Base-by-base conservation (phyloP, 805 yeast genomes). In the Candida michaelii region DNA sequence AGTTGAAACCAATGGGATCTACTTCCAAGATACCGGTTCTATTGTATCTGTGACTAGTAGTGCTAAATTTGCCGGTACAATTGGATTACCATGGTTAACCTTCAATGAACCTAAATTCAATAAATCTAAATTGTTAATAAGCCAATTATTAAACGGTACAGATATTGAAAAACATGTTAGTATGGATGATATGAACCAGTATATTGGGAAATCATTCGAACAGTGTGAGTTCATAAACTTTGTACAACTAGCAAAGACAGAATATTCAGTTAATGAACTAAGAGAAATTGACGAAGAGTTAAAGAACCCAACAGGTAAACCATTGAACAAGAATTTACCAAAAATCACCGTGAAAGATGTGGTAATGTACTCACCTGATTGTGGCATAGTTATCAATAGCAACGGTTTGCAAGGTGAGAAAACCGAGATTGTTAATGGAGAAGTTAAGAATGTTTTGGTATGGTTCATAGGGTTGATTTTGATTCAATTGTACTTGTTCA, bases 361-460 rank as follows among this genome's bases (percentile, higher is more conserved):
- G 5, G 48, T 88, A 11, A 45, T 88, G 14, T 89, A 86, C 55
- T 88, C 96, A 0, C 97, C 97, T 0, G 96, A 90, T 57, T 90
- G 98, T 68, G 95, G 90, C 0, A 55, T 83, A 2, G 57, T 76
- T 2, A 46, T 87, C 4, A 42, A 48, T 6, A 46, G 45, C 5
- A 39, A 42, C 3, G 44, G 43, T 3, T 50, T 68, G 25, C 43
- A 63, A 5, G 97, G 97, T 1, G 63, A 74, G n/a, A 77, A 81
- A 46, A 61, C 66, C 39, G 90, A 83, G 54, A 70, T 76, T 15
- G 63, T 58, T 27, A 55, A 58, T 31, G 40, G 49, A 4, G 54
- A 39, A 59, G 76, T 29, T 58, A 80, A 60, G 58, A 39, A 44
- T 9, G 71, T 47, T 42, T 77, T 82, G 14, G 46, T 66, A 7